These are phyloP conservation scores for Chrysanthemum makinoi DNA, from an alignment of 129 eudicot species.

Conservation along the genomic window DNA sequence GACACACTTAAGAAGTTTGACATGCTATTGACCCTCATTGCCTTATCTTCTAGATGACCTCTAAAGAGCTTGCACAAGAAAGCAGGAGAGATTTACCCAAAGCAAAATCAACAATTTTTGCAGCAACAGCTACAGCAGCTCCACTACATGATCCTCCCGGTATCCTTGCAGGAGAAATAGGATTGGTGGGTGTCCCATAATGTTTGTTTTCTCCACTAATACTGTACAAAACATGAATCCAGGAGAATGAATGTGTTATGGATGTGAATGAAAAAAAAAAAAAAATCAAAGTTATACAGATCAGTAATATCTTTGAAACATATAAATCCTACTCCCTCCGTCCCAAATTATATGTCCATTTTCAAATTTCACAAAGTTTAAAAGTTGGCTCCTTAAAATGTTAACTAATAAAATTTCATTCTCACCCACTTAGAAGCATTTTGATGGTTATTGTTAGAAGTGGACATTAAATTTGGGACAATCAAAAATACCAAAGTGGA, in stretches of 20 bases:
- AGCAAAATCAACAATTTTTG: constrained; percentile 78
- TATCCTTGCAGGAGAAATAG: constrained; percentile 60
- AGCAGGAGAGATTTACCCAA: constrained; percentile 48
- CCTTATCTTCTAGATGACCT: too few species aligned
- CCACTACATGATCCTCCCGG: constrained; percentile 99
- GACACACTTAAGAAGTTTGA: too few species aligned
- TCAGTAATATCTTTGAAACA: background rate
- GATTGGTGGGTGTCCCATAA: constrained; percentile 79
- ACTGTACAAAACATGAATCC: constrained; percentile 37
- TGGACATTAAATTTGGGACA: too few species aligned
- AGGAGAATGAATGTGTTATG: constrained; percentile 2
- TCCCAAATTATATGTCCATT: too few species aligned
- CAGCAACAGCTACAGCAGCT: constrained; percentile 95
- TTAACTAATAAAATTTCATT: too few species aligned
- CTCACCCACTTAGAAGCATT: too few species aligned
- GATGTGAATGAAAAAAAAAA: background rate
- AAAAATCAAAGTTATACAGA: background rate
- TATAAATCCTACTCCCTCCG: too few species aligned
- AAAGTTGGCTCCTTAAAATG: too few species aligned
- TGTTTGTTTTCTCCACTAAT: constrained; percentile 87
- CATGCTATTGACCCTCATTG: too few species aligned
- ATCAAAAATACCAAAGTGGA: too few species aligned
- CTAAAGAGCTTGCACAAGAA: background rate
- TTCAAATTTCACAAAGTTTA: too few species aligned
- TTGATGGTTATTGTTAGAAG: too few species aligned